A percentile compares a stretch with the other conserved stretches of the same genome.
Conservation (phyloP, 2,329 filamentous ascomycete species). For the Cylindrodendrum hubeiense region DNA sequence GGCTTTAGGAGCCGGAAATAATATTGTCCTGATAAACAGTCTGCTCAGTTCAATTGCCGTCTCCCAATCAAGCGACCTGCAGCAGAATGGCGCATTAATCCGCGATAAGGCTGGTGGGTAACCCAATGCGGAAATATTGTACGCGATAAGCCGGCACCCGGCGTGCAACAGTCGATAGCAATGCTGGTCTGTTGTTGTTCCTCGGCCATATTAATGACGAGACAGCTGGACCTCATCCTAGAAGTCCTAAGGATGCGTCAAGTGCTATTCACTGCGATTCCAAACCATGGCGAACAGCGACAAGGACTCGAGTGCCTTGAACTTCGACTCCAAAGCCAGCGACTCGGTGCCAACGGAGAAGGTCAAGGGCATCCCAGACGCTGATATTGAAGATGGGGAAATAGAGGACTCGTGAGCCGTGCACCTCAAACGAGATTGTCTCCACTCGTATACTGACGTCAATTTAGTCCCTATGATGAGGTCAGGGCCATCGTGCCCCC, state of each 20-base stretch:
- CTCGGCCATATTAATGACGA: neutral
- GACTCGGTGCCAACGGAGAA: neutral
- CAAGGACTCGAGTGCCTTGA: neutral
- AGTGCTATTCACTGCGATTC: neutral
- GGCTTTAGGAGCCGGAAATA: neutral
- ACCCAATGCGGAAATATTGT: neutral
- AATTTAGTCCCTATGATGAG: constrained; percentile 1
- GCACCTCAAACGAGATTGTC: neutral
- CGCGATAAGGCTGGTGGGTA: neutral
- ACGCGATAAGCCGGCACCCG: neutral
- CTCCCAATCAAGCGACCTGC: neutral
- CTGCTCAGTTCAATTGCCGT: neutral
- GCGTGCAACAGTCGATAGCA: neutral
- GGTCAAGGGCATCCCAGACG: neutral
- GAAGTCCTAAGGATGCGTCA: neutral
- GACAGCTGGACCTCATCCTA: neutral
- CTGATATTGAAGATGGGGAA: constrained; percentile 8
- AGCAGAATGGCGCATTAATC: neutral
- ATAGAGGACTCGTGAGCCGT: constrained; percentile 13
- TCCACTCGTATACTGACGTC: neutral
- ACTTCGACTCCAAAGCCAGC: neutral
- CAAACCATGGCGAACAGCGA: constrained; percentile 1
- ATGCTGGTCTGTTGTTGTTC: neutral
- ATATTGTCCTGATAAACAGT: no score
- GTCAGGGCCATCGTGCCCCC: constrained; percentile 14